Conservation (phyloP, 1,139 yeast species). For the Candida sp. region DNA sequence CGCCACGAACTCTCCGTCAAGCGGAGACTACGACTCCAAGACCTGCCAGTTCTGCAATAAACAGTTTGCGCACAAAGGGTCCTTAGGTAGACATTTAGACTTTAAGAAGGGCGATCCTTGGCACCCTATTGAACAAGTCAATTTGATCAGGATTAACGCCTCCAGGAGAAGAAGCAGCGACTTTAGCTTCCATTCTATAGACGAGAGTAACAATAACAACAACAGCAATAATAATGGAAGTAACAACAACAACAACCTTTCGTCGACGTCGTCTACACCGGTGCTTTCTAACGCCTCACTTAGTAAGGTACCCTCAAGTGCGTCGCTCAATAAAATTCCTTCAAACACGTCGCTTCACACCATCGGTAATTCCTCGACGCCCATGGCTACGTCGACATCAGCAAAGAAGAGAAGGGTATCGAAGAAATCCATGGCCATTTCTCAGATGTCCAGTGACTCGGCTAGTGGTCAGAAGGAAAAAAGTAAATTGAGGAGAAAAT, state of each 20-base stretch:
- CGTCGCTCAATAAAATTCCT: not conserved
- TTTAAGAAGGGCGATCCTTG: slow-evolving; percentile 21
- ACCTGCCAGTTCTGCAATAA: slow-evolving; percentile 21
- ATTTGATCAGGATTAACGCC: slow-evolving; percentile 14
- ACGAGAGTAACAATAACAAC: not conserved
- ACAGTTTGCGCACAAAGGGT: slow-evolving; percentile 21
- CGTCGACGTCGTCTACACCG: slow-evolving; percentile 1
- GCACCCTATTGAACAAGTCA: slow-evolving; percentile 21
- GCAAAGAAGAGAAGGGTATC: slow-evolving; percentile 14
- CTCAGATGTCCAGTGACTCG: slow-evolving; percentile 16
- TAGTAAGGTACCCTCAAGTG: not conserved
- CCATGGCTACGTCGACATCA: too few species aligned
- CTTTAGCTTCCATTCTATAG: slow-evolving; percentile 3
- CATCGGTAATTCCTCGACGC: not conserved
- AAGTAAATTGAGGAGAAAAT: slow-evolving; percentile 22
- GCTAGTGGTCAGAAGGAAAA: slow-evolving; percentile 19
- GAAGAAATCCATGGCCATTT: slow-evolving; percentile 17
- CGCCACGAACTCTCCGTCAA: not conserved
- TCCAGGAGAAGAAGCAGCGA: slow-evolving; percentile 16
- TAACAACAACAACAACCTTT: slow-evolving; percentile 1
- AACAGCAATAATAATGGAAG: not conserved
- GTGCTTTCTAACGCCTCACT: not conserved
- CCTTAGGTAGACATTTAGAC: slow-evolving; percentile 23
- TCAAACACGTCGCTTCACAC: not conserved
- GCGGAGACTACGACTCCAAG: slow-evolving; percentile 6